Evolutionary conservation across 768 basidiomycete species (phyloP).

Genomic region (Xerocomellus intermedius): DNA sequence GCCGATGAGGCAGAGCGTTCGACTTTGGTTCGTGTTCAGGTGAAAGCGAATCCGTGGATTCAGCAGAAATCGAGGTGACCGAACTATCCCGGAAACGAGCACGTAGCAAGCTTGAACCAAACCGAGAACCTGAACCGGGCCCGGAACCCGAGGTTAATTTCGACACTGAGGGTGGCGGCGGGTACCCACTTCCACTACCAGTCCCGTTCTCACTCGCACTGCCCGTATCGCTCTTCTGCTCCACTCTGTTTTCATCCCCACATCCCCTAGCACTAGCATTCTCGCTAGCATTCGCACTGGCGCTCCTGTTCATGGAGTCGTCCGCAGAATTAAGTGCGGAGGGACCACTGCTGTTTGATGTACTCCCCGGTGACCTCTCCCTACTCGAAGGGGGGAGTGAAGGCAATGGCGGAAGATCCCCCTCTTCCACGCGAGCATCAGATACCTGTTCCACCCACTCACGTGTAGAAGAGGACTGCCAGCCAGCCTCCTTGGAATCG

Average conservation of each 20-base stretch:
- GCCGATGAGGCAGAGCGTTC: conserved; percentile 3
- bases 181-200: conserved; percentile 7
- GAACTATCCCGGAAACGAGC: conserved; percentile 28
- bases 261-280: conserved; percentile 13
- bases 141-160: conserved; percentile 25
- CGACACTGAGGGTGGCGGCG: conserved; percentile 17
- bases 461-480: conserved; percentile 35
- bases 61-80: conserved; percentile 29
- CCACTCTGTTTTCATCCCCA: conserved; percentile 4
- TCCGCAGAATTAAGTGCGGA: conserved; percentile 26
- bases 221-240: conserved; percentile 6
- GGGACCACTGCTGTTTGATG: conserved; percentile 27
- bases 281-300: conserved; percentile 4
- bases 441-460: conserved; percentile 48
- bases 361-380: conserved; percentile 23
- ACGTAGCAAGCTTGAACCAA: conserved; percentile 24
- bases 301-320: conserved; percentile 20
- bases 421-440: conserved; percentile 15
- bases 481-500: conserved; percentile 20
- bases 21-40: conserved; percentile 4
- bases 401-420: neutral
- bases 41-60: conserved; percentile 19
- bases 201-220: conserved; percentile 16
- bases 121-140: conserved; percentile 23
- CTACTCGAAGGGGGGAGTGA: conserved; percentile 11